phyloP scores from a whole-genome alignment of 2,329 filamentous ascomycete genomes.

The Trichoderma polysporum region DNA sequence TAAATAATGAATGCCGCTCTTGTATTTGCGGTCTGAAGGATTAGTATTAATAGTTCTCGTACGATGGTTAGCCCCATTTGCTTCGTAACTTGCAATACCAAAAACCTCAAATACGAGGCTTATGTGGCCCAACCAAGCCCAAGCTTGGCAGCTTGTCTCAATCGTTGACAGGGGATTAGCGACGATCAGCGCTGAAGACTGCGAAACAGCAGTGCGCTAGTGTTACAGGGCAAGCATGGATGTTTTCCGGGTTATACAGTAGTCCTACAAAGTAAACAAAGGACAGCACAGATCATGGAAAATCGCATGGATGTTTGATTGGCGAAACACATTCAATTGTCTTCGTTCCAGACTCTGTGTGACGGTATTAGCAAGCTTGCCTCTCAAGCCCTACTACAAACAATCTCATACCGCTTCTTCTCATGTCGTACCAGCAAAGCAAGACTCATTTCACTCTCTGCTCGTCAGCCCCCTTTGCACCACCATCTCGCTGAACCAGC shows the following conservation, averaged over 20 bases:
- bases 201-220: slow-evolving; percentile 13
- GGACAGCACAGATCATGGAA: not conserved
- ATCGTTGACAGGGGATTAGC: not conserved
- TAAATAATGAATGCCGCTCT: not conserved
- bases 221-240: slow-evolving; percentile 1
- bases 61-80: not conserved
- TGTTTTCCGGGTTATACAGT: no score
- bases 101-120: not conserved
- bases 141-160: no score
- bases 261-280: not conserved
- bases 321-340: not conserved
- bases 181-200: slow-evolving; percentile 8
- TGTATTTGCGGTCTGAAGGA: not conserved
- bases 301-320: not conserved
- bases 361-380: no score
- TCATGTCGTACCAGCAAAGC: not conserved
- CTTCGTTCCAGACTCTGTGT: not conserved
- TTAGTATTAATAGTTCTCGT: not conserved
- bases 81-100: not conserved
- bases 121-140: no score
- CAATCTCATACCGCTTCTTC: not conserved
- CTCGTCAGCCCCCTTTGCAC: slow-evolving; percentile 9
- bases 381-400: no score
- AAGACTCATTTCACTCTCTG: not conserved
- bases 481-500: not conserved